Evolutionary conservation across 2,329 filamentous ascomycete genomes (phyloP).

Genomic region (Fusarium sp.): DNA sequence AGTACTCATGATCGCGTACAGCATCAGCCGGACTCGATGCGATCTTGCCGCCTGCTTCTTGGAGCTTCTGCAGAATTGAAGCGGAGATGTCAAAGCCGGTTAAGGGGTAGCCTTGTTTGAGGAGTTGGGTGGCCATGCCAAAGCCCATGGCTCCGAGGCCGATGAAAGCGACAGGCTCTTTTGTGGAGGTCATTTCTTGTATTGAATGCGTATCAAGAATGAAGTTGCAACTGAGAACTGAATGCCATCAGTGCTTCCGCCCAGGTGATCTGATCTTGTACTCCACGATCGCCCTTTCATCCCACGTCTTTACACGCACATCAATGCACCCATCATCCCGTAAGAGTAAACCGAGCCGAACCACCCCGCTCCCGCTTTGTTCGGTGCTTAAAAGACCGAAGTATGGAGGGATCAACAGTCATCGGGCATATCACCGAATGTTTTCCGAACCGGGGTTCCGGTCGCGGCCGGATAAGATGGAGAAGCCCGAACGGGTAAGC

Average conservation of each 20-base stretch:
- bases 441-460: neutral
- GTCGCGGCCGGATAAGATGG: neutral
- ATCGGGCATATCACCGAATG: neutral
- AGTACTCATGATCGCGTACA: constrained; percentile 5
- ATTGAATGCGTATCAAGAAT: neutral
- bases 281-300: neutral
- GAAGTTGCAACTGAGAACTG: neutral
- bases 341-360: neutral
- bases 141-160: constrained; percentile 37
- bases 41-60: constrained; percentile 8
- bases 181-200: constrained; percentile 11
- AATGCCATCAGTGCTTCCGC: neutral
- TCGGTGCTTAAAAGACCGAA: neutral
- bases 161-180: constrained; percentile 26
- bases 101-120: constrained; percentile 25
- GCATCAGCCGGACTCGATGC: constrained; percentile 15
- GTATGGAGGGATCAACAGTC: neutral
- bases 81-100: constrained; percentile 29
- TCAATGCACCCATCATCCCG: neutral
- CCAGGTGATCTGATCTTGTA: neutral
- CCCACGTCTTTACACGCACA: neutral
- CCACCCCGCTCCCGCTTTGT: neutral
- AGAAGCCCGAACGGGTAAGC: neutral
- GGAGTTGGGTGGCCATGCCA: constrained; percentile 28
- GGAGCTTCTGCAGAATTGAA: constrained; percentile 13